A percentile compares a stretch with the other conserved stretches of the same genome.
These are phyloP conservation scores for Thuidium tamariscinum DNA, from an alignment of 225 moss, liverwort and hornwort genomes.

Conservation along the genomic window DNA sequence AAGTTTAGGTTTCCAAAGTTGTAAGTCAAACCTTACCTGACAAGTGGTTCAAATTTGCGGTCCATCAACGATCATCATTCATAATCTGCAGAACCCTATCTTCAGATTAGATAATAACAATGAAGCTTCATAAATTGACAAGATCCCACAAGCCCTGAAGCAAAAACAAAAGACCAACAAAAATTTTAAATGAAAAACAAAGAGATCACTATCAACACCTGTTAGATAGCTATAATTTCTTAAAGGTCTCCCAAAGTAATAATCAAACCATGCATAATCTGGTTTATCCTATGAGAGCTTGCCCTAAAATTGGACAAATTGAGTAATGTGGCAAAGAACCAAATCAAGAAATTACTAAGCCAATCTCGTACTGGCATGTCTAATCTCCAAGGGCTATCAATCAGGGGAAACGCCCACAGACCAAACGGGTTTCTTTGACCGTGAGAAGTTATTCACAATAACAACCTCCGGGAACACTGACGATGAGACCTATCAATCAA, in stretches of 20 bases:
- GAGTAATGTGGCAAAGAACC: background rate
- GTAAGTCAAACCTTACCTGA: background rate
- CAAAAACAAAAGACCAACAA: background rate
- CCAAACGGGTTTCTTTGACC: background rate
- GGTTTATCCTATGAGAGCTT: background rate
- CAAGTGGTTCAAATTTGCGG: background rate
- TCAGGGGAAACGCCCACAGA: background rate
- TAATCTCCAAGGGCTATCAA: background rate
- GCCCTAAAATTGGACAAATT: background rate
- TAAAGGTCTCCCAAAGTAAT: background rate
- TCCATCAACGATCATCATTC: slow-evolving; percentile 3
- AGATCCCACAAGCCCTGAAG: background rate
- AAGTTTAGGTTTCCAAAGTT: background rate
- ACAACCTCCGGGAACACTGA: background rate
- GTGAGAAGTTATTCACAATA: background rate
- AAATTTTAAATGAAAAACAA: background rate
- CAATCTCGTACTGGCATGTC: background rate
- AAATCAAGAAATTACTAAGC: background rate
- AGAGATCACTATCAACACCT: background rate
- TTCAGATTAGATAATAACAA: background rate
- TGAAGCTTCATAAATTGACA: background rate
- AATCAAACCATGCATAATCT: background rate
- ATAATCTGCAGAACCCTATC: background rate
- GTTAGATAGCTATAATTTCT: background rate
- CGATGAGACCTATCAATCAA: background rate